Conservation (phyloP, 805 yeast genomes). For the Wickerhamomyces mucosus region DNA sequence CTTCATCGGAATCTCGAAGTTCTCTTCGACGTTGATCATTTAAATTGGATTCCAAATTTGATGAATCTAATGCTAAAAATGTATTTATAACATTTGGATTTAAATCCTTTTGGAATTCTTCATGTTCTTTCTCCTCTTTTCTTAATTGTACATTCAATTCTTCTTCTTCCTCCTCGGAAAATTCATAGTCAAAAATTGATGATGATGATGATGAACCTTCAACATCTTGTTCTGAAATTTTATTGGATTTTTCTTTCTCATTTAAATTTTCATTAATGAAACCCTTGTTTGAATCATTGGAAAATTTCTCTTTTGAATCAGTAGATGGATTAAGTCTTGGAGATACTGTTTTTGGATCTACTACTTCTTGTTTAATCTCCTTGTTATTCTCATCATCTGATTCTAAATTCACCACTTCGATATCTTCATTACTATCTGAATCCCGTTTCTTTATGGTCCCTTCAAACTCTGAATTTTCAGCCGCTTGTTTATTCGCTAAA, state of each 20-base stretch:
- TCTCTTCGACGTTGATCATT: slow-evolving; percentile 56
- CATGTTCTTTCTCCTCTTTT: slow-evolving; percentile 67
- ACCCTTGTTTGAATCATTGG: too few relatives aligned
- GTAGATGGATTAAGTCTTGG: too few relatives aligned
- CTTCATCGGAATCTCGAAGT: slow-evolving; percentile 85
- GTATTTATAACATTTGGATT: slow-evolving; percentile 16
- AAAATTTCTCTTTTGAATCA: too few relatives aligned
- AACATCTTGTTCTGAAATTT: slow-evolving; percentile 1
- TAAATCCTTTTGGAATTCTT: slow-evolving; percentile 41
- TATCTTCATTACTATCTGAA: slow-evolving; percentile 11
- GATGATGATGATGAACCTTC: slow-evolving; percentile 5
- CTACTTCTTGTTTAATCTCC: not conserved
- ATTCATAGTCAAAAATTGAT: slow-evolving; percentile 48
- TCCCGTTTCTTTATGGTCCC: slow-evolving; percentile 1
- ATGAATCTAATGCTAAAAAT: slow-evolving; percentile 20
- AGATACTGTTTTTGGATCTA: too few relatives aligned
- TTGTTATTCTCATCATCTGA: slow-evolving; percentile 1
- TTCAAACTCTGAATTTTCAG: too few relatives aligned
- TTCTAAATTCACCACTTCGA: slow-evolving; percentile 8
- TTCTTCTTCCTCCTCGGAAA: slow-evolving; percentile 72
- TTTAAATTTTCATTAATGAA: not conserved
- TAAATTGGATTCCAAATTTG: slow-evolving; percentile 43
- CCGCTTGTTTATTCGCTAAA: slow-evolving; percentile 7
- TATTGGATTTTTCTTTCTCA: not conserved
- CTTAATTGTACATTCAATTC: slow-evolving; percentile 50